Conservation (phyloP, 1,139 yeast species). For the Nakaseomyces kungkrabaensis region DNA sequence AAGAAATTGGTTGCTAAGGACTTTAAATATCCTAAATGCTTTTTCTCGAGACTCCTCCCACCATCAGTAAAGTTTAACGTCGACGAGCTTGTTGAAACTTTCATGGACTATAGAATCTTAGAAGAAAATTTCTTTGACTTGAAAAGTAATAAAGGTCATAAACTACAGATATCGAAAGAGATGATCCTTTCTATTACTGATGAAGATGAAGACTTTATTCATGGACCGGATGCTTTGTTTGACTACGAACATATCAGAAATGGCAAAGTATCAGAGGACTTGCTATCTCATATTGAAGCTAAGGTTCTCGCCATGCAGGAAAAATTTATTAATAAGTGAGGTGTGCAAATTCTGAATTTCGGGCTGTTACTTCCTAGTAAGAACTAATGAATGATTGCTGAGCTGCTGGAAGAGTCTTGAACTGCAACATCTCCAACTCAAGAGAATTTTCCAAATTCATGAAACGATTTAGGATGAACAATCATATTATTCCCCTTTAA, state of each 20-base stretch:
- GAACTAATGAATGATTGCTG: no score
- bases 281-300: slow-evolving; percentile 22
- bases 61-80: slow-evolving; percentile 14
- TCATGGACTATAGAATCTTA: slow-evolving; percentile 24
- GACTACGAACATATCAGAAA: slow-evolving; percentile 22
- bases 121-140: slow-evolving; percentile 29
- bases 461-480: no score
- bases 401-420: no score
- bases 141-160: slow-evolving; percentile 29
- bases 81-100: slow-evolving; percentile 15
- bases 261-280: slow-evolving; percentile 25
- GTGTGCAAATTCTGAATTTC: background rate
- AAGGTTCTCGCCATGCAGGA: slow-evolving; percentile 18
- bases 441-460: no score
- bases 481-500: no score
- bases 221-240: slow-evolving; percentile 7
- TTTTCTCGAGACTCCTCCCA: slow-evolving; percentile 25
- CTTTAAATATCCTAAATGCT: slow-evolving; percentile 26
- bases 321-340: background rate
- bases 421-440: no score
- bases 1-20: slow-evolving; percentile 17
- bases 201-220: slow-evolving; percentile 13
- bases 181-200: slow-evolving; percentile 20
- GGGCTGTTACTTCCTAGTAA: no score
- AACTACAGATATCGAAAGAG: slow-evolving; percentile 19